These are phyloP conservation scores for Magnusiomyces ingens DNA, from an alignment of 1,139 yeast genomes.

Conservation along the genomic window DNA sequence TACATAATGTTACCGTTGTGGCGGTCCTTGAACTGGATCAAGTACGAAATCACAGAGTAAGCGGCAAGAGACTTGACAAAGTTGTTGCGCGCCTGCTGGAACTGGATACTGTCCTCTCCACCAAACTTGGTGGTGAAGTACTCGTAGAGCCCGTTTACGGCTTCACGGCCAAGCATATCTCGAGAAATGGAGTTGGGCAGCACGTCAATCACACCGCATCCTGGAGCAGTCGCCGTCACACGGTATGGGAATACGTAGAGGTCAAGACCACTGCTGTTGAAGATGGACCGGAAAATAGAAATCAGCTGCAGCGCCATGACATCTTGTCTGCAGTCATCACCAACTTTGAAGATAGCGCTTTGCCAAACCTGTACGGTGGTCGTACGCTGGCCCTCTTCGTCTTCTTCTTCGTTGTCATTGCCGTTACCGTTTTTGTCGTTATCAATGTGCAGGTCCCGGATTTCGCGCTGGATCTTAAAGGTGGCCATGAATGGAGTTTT, in stretches of 20 bases:
- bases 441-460: conserved; percentile 34
- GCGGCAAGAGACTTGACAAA: conserved; percentile 94
- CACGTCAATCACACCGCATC: conserved; percentile 98
- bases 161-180: conserved; percentile 98
- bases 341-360: conserved; percentile 96
- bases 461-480: conserved; percentile 67
- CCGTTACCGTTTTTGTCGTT: conserved; percentile 29
- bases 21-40: conserved; percentile 92
- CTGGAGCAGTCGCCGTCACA: conserved; percentile 98
- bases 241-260: conserved; percentile 87
- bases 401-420: conserved; percentile 29
- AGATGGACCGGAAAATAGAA: conserved; percentile 84
- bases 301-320: conserved; percentile 88
- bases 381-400: conserved; percentile 11
- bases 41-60: conserved; percentile 84
- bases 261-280: conserved; percentile 83
- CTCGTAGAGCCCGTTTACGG: conserved; percentile 93
- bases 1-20: conserved; percentile 99
- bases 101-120: conserved; percentile 82
- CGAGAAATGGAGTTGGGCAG: conserved; percentile 90
- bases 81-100: conserved; percentile 85
- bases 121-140: conserved; percentile 91
- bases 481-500: conserved; percentile 98
- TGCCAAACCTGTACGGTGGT: conserved; percentile 50
- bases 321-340: conserved; percentile 98